phyloP scores from a whole-genome alignment of 1,284 basidiomycete species.

The Tilletia indica region DNA sequence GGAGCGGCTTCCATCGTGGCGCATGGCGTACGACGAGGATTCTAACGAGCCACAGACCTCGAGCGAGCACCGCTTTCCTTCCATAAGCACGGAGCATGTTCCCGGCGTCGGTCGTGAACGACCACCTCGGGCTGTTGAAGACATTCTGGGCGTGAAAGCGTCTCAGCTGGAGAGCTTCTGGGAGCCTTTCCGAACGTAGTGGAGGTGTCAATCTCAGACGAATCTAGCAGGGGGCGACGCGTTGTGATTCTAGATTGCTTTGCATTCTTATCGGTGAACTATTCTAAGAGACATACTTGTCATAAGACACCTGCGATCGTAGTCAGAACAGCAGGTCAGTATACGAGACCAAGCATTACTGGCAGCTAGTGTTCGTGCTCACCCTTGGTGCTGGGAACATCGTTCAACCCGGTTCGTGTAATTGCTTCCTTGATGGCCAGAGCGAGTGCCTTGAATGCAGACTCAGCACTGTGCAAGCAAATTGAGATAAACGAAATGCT shows the following conservation, averaged over 20 bases:
- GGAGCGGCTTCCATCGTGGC: too few species aligned
- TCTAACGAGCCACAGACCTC: too few species aligned
- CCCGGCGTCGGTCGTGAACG: too few species aligned
- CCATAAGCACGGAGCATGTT: too few species aligned
- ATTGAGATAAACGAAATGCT: not conserved
- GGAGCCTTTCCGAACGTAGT: conserved; percentile 7
- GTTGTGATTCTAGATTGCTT: too few species aligned
- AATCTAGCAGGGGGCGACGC: too few species aligned
- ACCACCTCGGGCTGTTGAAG: too few species aligned
- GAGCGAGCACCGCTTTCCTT: too few species aligned
- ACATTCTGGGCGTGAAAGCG: too few species aligned
- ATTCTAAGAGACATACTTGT: not conserved
- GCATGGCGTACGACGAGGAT: too few species aligned
- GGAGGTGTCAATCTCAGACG: too few species aligned
- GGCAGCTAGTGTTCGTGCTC: conserved; percentile 44
- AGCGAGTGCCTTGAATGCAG: conserved; percentile 95
- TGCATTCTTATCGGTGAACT: too few species aligned
- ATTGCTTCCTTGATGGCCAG: conserved; percentile 93
- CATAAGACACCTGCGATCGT: not conserved
- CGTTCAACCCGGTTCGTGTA: conserved; percentile 79
- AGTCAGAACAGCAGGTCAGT: not conserved
- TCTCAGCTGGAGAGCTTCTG: conserved; percentile 3
- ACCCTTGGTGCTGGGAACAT: conserved; percentile 96
- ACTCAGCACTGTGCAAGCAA: conserved; percentile 70
- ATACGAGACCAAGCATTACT: conserved; percentile 11